phyloP scores from a whole-genome alignment of 371 early-diverging fungal genomes.

The Phascolomyces articulosus region DNA sequence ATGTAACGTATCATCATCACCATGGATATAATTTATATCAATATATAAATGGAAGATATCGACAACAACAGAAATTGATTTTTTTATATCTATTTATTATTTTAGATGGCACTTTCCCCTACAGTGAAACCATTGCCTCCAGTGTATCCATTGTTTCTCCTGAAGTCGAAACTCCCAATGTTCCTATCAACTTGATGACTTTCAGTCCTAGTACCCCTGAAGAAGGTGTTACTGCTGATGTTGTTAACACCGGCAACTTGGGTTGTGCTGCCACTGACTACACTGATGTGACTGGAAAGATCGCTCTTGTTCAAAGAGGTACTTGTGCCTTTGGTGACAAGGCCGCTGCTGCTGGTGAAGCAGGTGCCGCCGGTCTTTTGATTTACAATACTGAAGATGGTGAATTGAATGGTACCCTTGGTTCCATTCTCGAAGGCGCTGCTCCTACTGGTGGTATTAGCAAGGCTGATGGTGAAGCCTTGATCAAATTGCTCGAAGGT shows the following conservation, averaged over 20 bases:
- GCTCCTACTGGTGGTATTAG: slow-evolving; percentile 11
- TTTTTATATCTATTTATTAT: background rate
- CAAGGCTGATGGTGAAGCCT: slow-evolving; percentile 3
- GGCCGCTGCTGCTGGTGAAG: slow-evolving; percentile 32
- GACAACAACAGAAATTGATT: too few relatives aligned
- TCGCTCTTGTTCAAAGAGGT: slow-evolving; percentile 57
- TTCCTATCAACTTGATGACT: slow-evolving; percentile 7
- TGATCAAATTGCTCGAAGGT: background rate
- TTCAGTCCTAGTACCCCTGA: slow-evolving; percentile 12
- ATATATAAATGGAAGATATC: too few relatives aligned
- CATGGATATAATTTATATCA: too few relatives aligned
- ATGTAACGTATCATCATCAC: background rate
- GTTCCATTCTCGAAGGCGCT: background rate
- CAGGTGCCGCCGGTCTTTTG: slow-evolving; percentile 54
- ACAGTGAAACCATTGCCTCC: slow-evolving; percentile 9
- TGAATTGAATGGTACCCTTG: slow-evolving; percentile 13
- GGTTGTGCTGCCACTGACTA: slow-evolving; percentile 19
- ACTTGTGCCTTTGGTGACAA: slow-evolving; percentile 56
- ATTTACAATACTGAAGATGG: slow-evolving; percentile 36
- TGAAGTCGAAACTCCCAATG: background rate
- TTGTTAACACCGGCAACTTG: slow-evolving; percentile 1
- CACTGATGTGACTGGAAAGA: slow-evolving; percentile 14
- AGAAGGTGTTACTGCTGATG: slow-evolving; percentile 9
- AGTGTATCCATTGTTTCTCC: background rate
- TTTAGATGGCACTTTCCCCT: slow-evolving; percentile 4